Evolutionary conservation across 140 eudicot genomes (phyloP).

Genomic region (Anethum foeniculum): DNA sequence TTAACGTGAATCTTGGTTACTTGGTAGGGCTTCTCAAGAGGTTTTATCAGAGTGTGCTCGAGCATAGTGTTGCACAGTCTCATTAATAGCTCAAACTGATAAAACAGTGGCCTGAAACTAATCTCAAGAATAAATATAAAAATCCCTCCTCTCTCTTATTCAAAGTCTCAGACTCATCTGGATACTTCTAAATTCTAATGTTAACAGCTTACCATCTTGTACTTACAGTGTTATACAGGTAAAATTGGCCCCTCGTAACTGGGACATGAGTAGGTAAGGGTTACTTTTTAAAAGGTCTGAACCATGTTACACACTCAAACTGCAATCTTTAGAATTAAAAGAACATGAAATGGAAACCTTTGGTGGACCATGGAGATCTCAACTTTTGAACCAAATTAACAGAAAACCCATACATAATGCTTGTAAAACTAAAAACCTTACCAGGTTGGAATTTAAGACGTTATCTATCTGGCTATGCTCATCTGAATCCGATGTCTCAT

Average conservation of each 20-base stretch:
- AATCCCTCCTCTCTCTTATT: not conserved
- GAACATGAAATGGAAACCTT: not conserved
- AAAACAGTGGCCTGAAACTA: not conserved
- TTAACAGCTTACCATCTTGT: not conserved
- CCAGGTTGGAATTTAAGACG: constrained; percentile 33
- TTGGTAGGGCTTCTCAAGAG: not conserved
- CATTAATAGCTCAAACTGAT: not conserved
- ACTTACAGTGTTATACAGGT: not conserved
- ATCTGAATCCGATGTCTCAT: constrained; percentile 21
- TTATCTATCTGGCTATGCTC: constrained; percentile 29
- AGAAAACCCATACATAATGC: not conserved
- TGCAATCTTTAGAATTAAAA: not conserved
- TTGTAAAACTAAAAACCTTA: constrained; percentile 17
- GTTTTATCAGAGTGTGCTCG: not conserved
- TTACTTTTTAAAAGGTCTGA: not conserved
- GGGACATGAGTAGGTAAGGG: not conserved
- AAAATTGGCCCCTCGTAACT: not conserved
- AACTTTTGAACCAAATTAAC: not conserved
- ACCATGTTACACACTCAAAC: constrained; percentile 3
- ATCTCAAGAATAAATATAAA: not conserved
- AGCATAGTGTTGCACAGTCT: not conserved
- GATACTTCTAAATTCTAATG: not conserved
- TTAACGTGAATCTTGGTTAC: not conserved
- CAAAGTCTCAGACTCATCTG: not conserved
- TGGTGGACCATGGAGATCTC: not conserved